A percentile compares a stretch with the other conserved stretches of the same genome.
Evolutionary conservation across 352 stramenopile genomes (phyloP).

Genomic region (Globisporangium echinulatum): DNA sequence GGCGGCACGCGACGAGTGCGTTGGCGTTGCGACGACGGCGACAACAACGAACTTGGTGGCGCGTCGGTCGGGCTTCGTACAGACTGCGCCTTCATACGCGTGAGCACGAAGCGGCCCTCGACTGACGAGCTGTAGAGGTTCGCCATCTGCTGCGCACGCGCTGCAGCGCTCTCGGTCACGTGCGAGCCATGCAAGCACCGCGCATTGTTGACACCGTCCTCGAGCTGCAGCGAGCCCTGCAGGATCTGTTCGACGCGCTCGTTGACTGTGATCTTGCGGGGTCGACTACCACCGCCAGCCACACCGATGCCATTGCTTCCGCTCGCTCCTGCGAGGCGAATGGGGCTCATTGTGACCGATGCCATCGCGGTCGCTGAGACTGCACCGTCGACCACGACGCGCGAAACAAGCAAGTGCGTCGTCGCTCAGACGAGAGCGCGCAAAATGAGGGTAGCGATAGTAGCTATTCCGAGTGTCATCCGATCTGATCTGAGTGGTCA

Average conservation of each 20-base stretch:
- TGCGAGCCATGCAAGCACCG: conserved; percentile 19
- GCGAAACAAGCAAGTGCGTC: too few species aligned
- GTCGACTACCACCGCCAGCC: background rate
- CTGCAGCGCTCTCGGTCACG: conserved; percentile 21
- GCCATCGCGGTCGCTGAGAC: background rate
- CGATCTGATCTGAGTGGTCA: too few species aligned
- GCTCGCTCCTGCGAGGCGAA: background rate
- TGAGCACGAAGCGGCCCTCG: conserved; percentile 37
- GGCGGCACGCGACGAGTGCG: conserved; percentile 5
- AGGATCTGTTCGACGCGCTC: conserved; percentile 58
- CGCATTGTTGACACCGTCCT: conserved; percentile 21
- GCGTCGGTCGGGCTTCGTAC: conserved; percentile 12
- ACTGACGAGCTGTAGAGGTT: conserved; percentile 38
- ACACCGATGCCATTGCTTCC: too few species aligned
- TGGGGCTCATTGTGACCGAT: conserved; percentile 12
- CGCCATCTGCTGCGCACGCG: conserved; percentile 37
- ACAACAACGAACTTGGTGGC: background rate
- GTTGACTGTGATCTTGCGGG: conserved; percentile 66
- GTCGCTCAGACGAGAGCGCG: too few species aligned
- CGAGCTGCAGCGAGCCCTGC: conserved; percentile 28
- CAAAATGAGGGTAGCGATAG: too few species aligned
- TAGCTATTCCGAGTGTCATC: too few species aligned
- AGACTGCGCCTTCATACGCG: conserved; percentile 13
- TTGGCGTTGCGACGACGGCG: background rate
- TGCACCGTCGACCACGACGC: too few species aligned